Conservation (phyloP, 495 filamentous ascomycete genomes). For the Staphylotrichum longicolle region DNA sequence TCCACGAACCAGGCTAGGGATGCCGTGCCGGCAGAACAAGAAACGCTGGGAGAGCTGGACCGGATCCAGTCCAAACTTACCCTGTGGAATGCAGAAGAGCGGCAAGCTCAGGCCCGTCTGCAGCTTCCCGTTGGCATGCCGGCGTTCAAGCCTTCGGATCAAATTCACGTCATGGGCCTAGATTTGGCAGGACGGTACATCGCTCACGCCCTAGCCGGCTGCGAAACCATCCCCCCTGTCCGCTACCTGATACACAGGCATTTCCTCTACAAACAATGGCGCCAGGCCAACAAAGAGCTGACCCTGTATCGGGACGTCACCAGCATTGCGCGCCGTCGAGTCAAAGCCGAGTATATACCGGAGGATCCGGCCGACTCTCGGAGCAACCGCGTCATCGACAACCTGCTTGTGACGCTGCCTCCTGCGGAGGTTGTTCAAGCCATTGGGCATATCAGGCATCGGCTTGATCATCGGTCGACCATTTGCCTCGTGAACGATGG, state of each 20-base stretch:
- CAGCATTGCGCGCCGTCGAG: slow-evolving; percentile 18
- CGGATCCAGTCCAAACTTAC: slow-evolving; percentile 15
- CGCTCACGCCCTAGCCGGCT: slow-evolving; percentile 47
- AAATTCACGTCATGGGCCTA: slow-evolving; percentile 54
- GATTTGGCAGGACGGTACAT: slow-evolving; percentile 50
- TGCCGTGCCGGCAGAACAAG: neutral
- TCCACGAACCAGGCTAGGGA: too few species aligned
- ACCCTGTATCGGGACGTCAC: slow-evolving; percentile 22
- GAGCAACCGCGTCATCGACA: slow-evolving; percentile 56
- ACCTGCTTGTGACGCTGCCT: slow-evolving; percentile 72
- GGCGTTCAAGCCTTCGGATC: slow-evolving; percentile 27
- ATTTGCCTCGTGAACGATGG: slow-evolving; percentile 81
- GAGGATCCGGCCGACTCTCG: slow-evolving; percentile 30
- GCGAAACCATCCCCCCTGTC: slow-evolving; percentile 29
- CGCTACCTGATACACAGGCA: slow-evolving; percentile 32
- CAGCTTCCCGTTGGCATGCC: neutral
- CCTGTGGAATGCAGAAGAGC: slow-evolving; percentile 18
- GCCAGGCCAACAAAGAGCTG: slow-evolving; percentile 25
- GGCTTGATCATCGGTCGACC: slow-evolving; percentile 69
- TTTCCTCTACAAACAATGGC: slow-evolving; percentile 26
- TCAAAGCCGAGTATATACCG: slow-evolving; percentile 23
- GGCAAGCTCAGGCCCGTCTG: neutral
- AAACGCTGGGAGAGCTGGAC: neutral
- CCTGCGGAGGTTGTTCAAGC: slow-evolving; percentile 54
- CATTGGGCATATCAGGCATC: slow-evolving; percentile 56